These are phyloP conservation scores for Aspergillus cejpii DNA, from an alignment of 2,329 filamentous ascomycete species.

Conservation along the genomic window DNA sequence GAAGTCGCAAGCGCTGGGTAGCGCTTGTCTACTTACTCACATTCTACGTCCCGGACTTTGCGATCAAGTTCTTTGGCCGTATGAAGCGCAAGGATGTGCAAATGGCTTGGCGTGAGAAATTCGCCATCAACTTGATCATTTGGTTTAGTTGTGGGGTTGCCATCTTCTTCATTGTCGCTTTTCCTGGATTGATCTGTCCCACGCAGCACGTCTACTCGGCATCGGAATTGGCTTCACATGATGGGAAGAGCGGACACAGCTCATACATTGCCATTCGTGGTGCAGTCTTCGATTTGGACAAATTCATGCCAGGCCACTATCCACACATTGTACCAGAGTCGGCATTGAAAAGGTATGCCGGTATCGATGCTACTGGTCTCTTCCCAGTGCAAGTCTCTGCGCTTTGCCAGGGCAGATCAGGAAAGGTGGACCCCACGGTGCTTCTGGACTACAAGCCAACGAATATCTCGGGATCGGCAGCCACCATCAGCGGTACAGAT, in stretches of 20 bases:
- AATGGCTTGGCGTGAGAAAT: slow-evolving; percentile 90
- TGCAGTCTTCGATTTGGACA: slow-evolving; percentile 73
- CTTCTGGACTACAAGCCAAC: slow-evolving; percentile 73
- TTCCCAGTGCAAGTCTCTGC: slow-evolving; percentile 95
- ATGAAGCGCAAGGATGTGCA: slow-evolving; percentile 92
- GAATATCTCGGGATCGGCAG: slow-evolving; percentile 65
- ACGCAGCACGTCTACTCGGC: slow-evolving; percentile 81
- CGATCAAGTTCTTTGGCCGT: slow-evolving; percentile 66
- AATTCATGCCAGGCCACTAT: slow-evolving; percentile 71
- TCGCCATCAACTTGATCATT: slow-evolving; percentile 96
- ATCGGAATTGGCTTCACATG: slow-evolving; percentile 63
- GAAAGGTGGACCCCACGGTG: slow-evolving; percentile 61
- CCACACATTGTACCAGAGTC: slow-evolving; percentile 58
- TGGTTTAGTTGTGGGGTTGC: slow-evolving; percentile 75
- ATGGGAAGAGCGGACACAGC: slow-evolving; percentile 61
- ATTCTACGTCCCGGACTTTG: slow-evolving; percentile 78
- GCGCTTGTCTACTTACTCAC: slow-evolving; percentile 76
- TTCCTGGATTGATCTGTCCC: slow-evolving; percentile 83
- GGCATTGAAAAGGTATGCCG: slow-evolving; percentile 71
- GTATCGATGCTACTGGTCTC: slow-evolving; percentile 74
- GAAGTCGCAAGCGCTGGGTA: slow-evolving; percentile 84
- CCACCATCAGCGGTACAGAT: slow-evolving; percentile 60
- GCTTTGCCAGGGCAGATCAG: slow-evolving; percentile 71
- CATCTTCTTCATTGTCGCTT: slow-evolving; percentile 83
- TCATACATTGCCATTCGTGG: slow-evolving; percentile 80